Conservation (phyloP, 805 yeast species). For the Hyphopichia homilentoma region DNA sequence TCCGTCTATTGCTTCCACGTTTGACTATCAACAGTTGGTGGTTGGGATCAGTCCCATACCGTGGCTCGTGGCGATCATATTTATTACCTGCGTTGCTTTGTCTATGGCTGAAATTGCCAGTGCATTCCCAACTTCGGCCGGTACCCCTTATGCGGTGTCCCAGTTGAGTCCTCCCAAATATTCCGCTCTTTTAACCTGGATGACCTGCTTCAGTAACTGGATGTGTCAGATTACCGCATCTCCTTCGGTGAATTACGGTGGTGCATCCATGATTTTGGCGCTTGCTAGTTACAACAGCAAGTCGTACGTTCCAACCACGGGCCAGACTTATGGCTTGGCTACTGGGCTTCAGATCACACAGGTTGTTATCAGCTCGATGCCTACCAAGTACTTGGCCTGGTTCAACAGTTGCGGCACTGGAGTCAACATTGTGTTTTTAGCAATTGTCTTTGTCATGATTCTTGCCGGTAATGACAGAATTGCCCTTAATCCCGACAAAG, state of each 20-base stretch:
- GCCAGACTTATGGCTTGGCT: conserved; percentile 50
- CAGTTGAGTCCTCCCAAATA: conserved; percentile 54
- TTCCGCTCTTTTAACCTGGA: conserved; percentile 56
- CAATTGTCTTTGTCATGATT: conserved; percentile 51
- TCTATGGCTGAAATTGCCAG: conserved; percentile 64
- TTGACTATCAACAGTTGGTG: conserved; percentile 56
- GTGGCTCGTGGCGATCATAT: conserved; percentile 53
- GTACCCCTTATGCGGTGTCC: conserved; percentile 66
- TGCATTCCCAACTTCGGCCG: conserved; percentile 66
- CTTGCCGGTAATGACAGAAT: conserved; percentile 49
- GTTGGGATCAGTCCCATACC: conserved; percentile 62
- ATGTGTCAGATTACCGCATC: conserved; percentile 60
- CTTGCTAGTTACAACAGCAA: conserved; percentile 40
- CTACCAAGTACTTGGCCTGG: conserved; percentile 52
- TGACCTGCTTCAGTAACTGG: conserved; percentile 64
- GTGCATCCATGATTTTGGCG: conserved; percentile 56
- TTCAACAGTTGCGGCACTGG: conserved; percentile 49
- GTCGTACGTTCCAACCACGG: conserved; percentile 39
- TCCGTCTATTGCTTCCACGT: conserved; percentile 63
- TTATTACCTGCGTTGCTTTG: conserved; percentile 55
- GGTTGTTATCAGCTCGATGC: conserved; percentile 46
- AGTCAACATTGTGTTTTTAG: conserved; percentile 46
- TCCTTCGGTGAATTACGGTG: conserved; percentile 56
- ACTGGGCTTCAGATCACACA: conserved; percentile 48
- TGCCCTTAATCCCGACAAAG: conserved; percentile 12